A percentile compares a stretch with the other conserved stretches of the same genome.
Conservation (phyloP, 768 basidiomycete species). For the Dentipellis fragilis region DNA sequence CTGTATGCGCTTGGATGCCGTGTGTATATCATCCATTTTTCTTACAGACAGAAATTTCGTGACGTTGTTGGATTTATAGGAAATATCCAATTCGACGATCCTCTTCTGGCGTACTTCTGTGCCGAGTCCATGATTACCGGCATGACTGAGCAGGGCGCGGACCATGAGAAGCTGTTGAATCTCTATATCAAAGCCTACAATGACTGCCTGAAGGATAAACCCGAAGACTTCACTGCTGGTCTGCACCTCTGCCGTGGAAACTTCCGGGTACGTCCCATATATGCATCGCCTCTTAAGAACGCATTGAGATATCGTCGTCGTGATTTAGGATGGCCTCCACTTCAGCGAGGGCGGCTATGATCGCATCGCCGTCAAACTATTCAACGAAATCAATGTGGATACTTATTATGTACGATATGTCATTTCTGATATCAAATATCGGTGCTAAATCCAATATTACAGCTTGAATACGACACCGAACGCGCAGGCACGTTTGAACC, state of each 20-base stretch:
- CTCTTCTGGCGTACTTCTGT: slow-evolving; percentile 55
- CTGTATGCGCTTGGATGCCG: slow-evolving; percentile 34
- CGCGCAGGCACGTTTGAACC: slow-evolving; percentile 51
- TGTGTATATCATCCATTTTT: not conserved
- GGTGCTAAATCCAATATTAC: not conserved
- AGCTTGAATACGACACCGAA: slow-evolving; percentile 59
- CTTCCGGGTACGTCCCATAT: slow-evolving; percentile 15
- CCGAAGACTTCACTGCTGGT: slow-evolving; percentile 43
- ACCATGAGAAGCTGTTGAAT: slow-evolving; percentile 55
- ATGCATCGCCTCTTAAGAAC: not conserved
- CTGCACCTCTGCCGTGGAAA: slow-evolving; percentile 51
- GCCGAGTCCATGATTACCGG: slow-evolving; percentile 40
- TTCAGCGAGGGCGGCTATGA: slow-evolving; percentile 55
- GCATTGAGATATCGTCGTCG: not conserved
- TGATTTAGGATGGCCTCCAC: slow-evolving; percentile 29
- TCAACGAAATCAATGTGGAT: slow-evolving; percentile 51
- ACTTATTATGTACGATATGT: slow-evolving; percentile 26
- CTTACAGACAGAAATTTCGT: not conserved
- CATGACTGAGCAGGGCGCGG: slow-evolving; percentile 50
- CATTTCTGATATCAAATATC: not conserved
- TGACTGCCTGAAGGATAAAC: slow-evolving; percentile 39
- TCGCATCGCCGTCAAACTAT: slow-evolving; percentile 44
- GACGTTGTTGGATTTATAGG: slow-evolving; percentile 3
- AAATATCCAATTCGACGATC: slow-evolving; percentile 39
- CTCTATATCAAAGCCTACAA: slow-evolving; percentile 59